Evolutionary conservation across 2,329 filamentous ascomycete genomes (phyloP).

Genomic region (Byssochlamys sp.): DNA sequence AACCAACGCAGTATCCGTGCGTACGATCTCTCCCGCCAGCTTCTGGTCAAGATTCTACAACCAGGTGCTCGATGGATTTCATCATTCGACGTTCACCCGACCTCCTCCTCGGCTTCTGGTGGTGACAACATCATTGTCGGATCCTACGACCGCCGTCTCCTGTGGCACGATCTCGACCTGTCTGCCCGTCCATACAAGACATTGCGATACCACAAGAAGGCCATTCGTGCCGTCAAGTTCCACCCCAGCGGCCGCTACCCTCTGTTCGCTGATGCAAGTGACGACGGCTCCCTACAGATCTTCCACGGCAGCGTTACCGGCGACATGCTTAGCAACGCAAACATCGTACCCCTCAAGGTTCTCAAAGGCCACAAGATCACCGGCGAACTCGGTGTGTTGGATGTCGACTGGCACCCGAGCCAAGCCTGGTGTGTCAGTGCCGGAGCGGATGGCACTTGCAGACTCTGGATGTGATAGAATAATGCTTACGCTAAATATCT

Average conservation of each 20-base stretch:
- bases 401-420: constrained; percentile 88
- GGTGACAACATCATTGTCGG: constrained; percentile 91
- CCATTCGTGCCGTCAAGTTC: constrained; percentile 79
- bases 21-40: constrained; percentile 85
- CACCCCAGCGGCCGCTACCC: constrained; percentile 68
- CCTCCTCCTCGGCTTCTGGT: constrained; percentile 78
- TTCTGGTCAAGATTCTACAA: constrained; percentile 84
- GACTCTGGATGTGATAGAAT: constrained; percentile 63
- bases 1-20: constrained; percentile 87
- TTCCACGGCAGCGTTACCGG: constrained; percentile 94
- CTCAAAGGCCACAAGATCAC: constrained; percentile 81
- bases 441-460: constrained; percentile 83
- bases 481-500: not conserved
- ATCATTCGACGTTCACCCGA: constrained; percentile 80
- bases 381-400: constrained; percentile 78
- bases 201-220: constrained; percentile 84
- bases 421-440: constrained; percentile 93
- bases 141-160: constrained; percentile 81
- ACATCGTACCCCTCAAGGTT: constrained; percentile 91
- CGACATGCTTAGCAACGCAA: constrained; percentile 91
- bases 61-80: constrained; percentile 93
- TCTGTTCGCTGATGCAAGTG: constrained; percentile 86
- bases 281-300: constrained; percentile 87
- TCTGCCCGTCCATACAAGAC: constrained; percentile 89
- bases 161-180: constrained; percentile 96